Evolutionary conservation across 768 basidiomycete genomes (phyloP), one percentile per base, ranked within the genome.

Genomic region (Coprinopsis sp.): DNA sequence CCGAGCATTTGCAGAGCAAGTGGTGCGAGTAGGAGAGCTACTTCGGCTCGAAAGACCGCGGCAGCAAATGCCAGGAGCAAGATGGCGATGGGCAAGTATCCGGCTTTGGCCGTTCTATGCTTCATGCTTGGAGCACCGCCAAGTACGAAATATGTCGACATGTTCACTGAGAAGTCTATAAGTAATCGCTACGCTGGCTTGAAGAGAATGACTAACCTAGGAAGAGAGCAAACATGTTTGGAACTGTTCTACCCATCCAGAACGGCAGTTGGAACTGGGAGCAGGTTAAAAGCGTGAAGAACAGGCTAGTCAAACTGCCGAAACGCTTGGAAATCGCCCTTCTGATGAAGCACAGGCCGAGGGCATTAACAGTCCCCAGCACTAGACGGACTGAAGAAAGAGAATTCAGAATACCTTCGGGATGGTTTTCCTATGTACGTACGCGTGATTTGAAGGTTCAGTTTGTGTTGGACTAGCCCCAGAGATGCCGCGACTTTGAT

Each of bases 261-360:
- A 91, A 99, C 6, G 84, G 83, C 4, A 94, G 59, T 60, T 98
- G 96, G 59, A 96, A 98, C 58, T 95, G 92, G 0, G 84, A 80
- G 53, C 80, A 73, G 3, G 81, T 81, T n/a, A 96, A 60, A 0
- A 93, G 51, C 1, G 77, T 63, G 60, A 84, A 95, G 55, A 79
- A 72, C 13, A 73, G 56, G 12, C 80, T 70, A 0, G 82, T 74
- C 3, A 63, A 59, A 2, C 68, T 63, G 13, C 88, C 91, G 53
- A 84, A 95, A 16, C 85, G 78, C 10, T 64, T 63, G 0, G 74
- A 68, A 1, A 88, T 73, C 2, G 82, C 78, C 31, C 78, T 76
- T 36, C 83, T 72, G 19, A 97, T 61, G 36, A 82, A 69, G 46
- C 75, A 72, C 27, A 97, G 71, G 1, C 77, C 72, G 14, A 76